Base-by-base conservation (phyloP, 208 protist genomes). In the Blastocrithidia nonstop region DNA sequence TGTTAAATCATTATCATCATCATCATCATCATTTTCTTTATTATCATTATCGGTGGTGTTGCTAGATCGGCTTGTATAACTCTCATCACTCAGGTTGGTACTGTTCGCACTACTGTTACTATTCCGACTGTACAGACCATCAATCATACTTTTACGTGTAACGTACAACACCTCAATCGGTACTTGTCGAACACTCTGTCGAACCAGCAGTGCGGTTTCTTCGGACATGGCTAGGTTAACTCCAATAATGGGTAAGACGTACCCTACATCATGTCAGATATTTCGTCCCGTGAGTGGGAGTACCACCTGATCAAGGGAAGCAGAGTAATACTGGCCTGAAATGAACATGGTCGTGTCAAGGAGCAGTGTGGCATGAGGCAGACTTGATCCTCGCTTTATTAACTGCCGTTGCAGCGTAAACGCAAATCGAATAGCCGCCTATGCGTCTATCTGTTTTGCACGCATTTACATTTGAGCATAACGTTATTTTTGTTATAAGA, bases 121-220 rank as follows among this genome's bases (percentile, higher is more conserved):
- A n/a, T n/a, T n/a, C n/a, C n/a, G n/a, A n/a, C n/a, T n/a, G n/a
- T n/a, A n/a, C n/a, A n/a, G n/a, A n/a, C n/a, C n/a, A n/a, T n/a
- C n/a, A n/a, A n/a, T n/a, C n/a, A n/a, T n/a, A n/a, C n/a, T n/a
- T n/a, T n/a, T n/a, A n/a, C n/a, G n/a, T n/a, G n/a, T 13, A 23
- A 51, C 11, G 35, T 48, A 33, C 25, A 66, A 22, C 19, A 50
- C 47, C 48, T 63, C 57, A 35, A 71, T 40, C 2, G 63, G 57
- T 19, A 71, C 21, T 28, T 41, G 50, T 9, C 63, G 58, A 20
- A 71, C 55, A n/a, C 25, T 9, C 9, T 22, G 19, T 8, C 57
- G 45, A 59, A 72, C 46, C 23, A 68, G 58, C 43, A 46, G 28
- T 29, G 42, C 54, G 35, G 65, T 69, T 32, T 67, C 65, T 50